Percentiles rank a stretch among this genome's conserved stretches.
These are phyloP conservation scores for Pyrenopolyporus hunteri DNA, from an alignment of 495 filamentous ascomycete genomes.

Conservation along the genomic window DNA sequence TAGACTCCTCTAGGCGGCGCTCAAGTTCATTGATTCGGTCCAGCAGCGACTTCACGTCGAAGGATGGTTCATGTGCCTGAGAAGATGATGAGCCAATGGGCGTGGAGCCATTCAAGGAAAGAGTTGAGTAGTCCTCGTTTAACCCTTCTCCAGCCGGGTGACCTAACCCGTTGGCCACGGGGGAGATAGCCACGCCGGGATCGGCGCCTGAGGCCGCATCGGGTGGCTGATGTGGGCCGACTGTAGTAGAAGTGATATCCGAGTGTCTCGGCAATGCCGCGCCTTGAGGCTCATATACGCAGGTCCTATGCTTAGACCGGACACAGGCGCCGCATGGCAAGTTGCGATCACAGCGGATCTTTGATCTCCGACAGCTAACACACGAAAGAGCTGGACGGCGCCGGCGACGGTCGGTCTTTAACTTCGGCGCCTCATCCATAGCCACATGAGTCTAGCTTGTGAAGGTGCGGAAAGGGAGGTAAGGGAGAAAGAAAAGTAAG, in stretches of 20 bases:
- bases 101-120: slow-evolving; percentile 25
- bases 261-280: slow-evolving; percentile 11
- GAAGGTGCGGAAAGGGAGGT: neutral
- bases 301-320: slow-evolving; percentile 52
- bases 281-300: slow-evolving; percentile 45
- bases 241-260: slow-evolving; percentile 7
- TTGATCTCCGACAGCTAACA: slow-evolving; percentile 59
- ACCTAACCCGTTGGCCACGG: neutral
- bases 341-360: slow-evolving; percentile 62
- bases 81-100: slow-evolving; percentile 22
- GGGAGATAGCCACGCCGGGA: slow-evolving; percentile 6
- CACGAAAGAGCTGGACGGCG: slow-evolving; percentile 56
- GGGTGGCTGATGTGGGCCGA: slow-evolving; percentile 3
- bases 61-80: slow-evolving; percentile 5
- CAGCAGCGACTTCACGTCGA: slow-evolving; percentile 31
- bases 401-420: slow-evolving; percentile 40
- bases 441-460: neutral
- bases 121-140: slow-evolving; percentile 19
- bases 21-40: slow-evolving; percentile 37
- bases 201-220: slow-evolving; percentile 1
- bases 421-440: slow-evolving; percentile 13
- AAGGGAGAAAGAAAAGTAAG: too few relatives aligned
- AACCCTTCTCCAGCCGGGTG: slow-evolving; percentile 13
- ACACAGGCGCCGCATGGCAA: slow-evolving; percentile 59
- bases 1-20: slow-evolving; percentile 34